These are phyloP conservation scores for Epichloe scottii DNA, from an alignment of 2,329 filamentous ascomycete species.

Conservation along the genomic window DNA sequence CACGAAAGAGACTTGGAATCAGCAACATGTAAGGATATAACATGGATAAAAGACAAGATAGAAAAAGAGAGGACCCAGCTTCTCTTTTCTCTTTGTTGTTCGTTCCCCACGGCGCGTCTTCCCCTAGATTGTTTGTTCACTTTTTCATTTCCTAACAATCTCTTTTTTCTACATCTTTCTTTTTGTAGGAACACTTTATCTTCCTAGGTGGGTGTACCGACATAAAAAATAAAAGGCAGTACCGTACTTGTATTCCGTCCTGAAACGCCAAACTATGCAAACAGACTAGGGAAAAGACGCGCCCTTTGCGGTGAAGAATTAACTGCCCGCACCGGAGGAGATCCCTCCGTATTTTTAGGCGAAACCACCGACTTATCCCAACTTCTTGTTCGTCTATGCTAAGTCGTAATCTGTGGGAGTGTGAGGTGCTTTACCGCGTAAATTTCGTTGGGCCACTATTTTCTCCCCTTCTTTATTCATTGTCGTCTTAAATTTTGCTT, in stretches of 20 bases:
- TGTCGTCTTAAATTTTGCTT: background rate
- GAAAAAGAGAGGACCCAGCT: background rate
- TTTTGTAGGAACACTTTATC: background rate
- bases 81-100: background rate
- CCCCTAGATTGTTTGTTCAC: background rate
- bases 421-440: background rate
- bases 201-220: too few relatives aligned
- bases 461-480: background rate
- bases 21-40: background rate
- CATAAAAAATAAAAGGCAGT: background rate
- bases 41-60: background rate
- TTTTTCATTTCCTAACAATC: background rate
- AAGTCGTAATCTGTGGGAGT: background rate
- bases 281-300: slow-evolving; percentile 23
- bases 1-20: background rate
- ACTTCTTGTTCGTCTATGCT: background rate
- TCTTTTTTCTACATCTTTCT: background rate
- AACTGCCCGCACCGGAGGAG: background rate
- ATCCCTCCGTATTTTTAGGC: background rate
- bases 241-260: slow-evolving; percentile 15
- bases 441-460: background rate
- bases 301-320: background rate
- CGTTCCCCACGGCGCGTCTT: background rate
- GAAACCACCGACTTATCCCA: background rate
- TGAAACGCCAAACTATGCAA: slow-evolving; percentile 31